phyloP scores from a whole-genome alignment of 1,284 basidiomycete genomes.

The Amylostereum areolatum region DNA sequence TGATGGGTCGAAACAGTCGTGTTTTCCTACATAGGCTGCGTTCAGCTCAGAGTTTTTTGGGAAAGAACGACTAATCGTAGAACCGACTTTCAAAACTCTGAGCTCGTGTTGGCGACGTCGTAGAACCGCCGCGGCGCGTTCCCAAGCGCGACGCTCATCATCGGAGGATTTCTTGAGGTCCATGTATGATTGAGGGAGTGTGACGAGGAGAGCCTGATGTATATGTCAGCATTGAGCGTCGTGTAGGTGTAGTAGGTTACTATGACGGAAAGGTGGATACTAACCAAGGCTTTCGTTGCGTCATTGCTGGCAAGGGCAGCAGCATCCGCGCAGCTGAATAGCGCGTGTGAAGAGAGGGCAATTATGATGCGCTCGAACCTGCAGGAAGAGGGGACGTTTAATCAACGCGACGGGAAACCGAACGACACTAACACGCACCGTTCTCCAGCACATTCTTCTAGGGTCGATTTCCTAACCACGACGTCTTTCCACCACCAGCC shows the following conservation, averaged over 20 bases:
- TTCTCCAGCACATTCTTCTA: constrained; percentile 49
- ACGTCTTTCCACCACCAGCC: constrained; percentile 51
- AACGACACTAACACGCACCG: constrained; percentile 26
- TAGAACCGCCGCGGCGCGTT: constrained; percentile 19
- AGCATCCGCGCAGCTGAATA: constrained; percentile 29
- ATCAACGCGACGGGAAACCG: background rate
- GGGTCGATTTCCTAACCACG: constrained; percentile 43
- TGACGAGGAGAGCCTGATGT: constrained; percentile 9
- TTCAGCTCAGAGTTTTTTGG: constrained; percentile 7
- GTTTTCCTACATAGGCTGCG: background rate
- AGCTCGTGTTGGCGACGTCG: constrained; percentile 12
- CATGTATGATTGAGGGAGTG: constrained; percentile 16
- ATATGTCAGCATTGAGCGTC: too few species aligned
- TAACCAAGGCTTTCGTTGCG: constrained; percentile 7
- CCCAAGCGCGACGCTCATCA: constrained; percentile 19
- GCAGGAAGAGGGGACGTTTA: constrained; percentile 5
- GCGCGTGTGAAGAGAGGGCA: constrained; percentile 43
- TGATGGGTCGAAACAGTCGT: background rate
- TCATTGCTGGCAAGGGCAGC: background rate
- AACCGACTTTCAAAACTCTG: constrained; percentile 7
- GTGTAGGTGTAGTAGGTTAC: constrained; percentile 3
- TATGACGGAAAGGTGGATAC: constrained; percentile 4
- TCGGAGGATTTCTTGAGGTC: constrained; percentile 15
- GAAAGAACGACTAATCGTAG: background rate
- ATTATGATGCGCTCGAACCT: constrained; percentile 47